Evolutionary conservation across 345 rosid species (phyloP).

Genomic region (Aurinia saxatilis): DNA sequence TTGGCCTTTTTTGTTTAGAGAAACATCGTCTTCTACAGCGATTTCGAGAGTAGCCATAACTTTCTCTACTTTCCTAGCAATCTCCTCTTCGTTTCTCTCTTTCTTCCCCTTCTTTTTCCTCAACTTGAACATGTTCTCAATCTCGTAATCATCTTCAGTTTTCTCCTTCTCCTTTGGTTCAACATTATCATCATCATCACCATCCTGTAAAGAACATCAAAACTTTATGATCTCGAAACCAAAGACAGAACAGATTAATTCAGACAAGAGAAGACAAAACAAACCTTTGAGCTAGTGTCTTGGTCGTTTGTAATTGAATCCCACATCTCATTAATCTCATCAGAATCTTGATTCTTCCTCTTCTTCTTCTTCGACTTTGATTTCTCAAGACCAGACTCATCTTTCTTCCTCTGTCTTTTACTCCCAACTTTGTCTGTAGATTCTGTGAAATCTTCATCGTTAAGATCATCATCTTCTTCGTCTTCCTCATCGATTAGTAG

Average conservation of each 20-base stretch:
- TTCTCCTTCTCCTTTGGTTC: constrained; percentile 36
- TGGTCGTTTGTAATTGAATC: constrained; percentile 57
- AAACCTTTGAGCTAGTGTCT: constrained; percentile 66
- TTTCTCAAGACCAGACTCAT: constrained; percentile 5
- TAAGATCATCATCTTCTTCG: constrained; percentile 29
- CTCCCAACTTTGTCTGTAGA: constrained; percentile 38
- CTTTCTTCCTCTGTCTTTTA: constrained; percentile 35
- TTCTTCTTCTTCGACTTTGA: constrained; percentile 35
- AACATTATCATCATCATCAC: constrained; percentile 53
- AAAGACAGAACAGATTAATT: neutral
- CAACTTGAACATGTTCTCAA: constrained; percentile 47
- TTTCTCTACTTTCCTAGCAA: constrained; percentile 61
- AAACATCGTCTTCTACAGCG: constrained; percentile 75
- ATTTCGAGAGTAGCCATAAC: constrained; percentile 88
- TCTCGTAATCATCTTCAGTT: constrained; percentile 50
- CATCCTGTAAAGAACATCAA: constrained; percentile 17
- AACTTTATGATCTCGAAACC: neutral
- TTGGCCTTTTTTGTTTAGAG: constrained; percentile 51
- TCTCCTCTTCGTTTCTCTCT: constrained; percentile 62
- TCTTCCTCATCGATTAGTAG: constrained; percentile 38
- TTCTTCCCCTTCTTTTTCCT: constrained; percentile 49
- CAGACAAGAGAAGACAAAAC: neutral
- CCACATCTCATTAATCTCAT: too few relatives aligned
- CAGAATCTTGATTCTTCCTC: constrained; percentile 54
- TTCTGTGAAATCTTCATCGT: constrained; percentile 22